phyloP scores from a whole-genome alignment of 345 rosid species.

The Iberis pinnata region DNA sequence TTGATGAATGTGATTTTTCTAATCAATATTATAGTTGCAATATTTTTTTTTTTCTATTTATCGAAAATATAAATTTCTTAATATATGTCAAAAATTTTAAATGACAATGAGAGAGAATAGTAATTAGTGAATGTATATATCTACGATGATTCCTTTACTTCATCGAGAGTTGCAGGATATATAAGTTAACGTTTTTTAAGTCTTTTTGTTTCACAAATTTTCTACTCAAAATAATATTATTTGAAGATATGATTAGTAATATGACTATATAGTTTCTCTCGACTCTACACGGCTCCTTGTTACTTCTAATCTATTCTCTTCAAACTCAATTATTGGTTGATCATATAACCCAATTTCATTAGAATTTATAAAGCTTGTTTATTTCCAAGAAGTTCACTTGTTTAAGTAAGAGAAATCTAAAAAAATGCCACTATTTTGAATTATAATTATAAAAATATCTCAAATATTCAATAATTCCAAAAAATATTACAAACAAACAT shows the following conservation, averaged over 20 bases:
- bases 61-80: too few species aligned
- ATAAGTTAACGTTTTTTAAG: background rate
- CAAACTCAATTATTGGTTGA: conserved; percentile 2
- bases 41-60: too few species aligned
- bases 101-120: too few species aligned
- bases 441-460: too few species aligned
- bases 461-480: too few species aligned
- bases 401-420: conserved; percentile 7
- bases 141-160: background rate
- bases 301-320: background rate
- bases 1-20: too few species aligned
- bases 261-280: conserved; percentile 5
- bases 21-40: too few species aligned
- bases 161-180: background rate
- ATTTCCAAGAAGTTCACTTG: conserved; percentile 2
- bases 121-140: too few species aligned
- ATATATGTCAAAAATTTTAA: too few species aligned
- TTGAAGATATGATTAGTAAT: conserved; percentile 9
- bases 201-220: background rate
- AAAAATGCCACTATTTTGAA: too few species aligned
- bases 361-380: conserved; percentile 4
- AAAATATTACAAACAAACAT: too few species aligned
- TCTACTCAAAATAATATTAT: background rate
- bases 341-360: background rate
- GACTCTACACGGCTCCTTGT: conserved; percentile 15